phyloP scores from a whole-genome alignment of 1,284 basidiomycete genomes.

The Austroboletus niveus region DNA sequence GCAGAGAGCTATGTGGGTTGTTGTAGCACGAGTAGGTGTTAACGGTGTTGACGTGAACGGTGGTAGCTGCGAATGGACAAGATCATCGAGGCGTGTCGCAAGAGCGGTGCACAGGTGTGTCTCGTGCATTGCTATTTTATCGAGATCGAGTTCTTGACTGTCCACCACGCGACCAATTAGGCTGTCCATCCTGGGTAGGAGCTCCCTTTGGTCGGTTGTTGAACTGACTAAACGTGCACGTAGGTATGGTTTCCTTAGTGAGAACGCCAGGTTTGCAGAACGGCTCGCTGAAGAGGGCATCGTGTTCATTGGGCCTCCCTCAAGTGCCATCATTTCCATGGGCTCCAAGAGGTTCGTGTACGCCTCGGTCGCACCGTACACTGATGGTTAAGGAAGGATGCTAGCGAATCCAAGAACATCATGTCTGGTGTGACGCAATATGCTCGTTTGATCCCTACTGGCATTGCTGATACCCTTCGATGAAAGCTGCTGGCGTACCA shows the following conservation, averaged over 20 bases:
- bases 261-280: slow-evolving; percentile 89
- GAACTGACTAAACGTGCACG: background rate
- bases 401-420: slow-evolving; percentile 83
- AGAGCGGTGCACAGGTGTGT: slow-evolving; percentile 81
- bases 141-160: background rate
- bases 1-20: slow-evolving; percentile 77
- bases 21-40: background rate
- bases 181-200: slow-evolving; percentile 79
- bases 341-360: slow-evolving; percentile 73
- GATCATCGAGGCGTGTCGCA: slow-evolving; percentile 79
- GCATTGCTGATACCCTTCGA: slow-evolving; percentile 9
- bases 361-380: background rate
- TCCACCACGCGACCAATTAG: slow-evolving; percentile 31
- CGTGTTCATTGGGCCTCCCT: slow-evolving; percentile 94
- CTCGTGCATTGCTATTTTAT: background rate
- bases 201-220: background rate
- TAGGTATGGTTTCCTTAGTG: slow-evolving; percentile 90
- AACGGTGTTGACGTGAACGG: background rate
- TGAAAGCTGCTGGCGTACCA: slow-evolving; percentile 79
- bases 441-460: background rate
- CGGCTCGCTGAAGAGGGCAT: slow-evolving; percentile 86
- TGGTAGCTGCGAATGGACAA: slow-evolving; percentile 80
- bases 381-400: background rate
- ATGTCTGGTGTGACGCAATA: slow-evolving; percentile 64
- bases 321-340: slow-evolving; percentile 92